Conservation (phyloP, 2,329 filamentous ascomycete species). For the Cytospora schulzeri region DNA sequence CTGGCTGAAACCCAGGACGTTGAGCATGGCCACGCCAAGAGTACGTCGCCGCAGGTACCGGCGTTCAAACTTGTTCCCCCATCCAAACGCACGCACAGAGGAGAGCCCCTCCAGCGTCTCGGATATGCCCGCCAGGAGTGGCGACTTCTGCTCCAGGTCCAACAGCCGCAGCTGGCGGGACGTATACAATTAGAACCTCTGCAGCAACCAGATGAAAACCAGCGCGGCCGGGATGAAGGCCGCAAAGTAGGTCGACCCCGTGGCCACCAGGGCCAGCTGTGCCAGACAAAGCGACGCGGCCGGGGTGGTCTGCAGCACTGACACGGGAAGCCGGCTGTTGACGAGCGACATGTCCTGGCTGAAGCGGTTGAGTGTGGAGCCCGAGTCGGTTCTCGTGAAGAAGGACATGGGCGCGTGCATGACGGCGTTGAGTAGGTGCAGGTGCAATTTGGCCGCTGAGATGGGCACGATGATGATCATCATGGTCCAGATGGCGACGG, state of each 20-base stretch:
- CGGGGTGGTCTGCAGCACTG: background rate
- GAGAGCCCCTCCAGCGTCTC: conserved; percentile 3
- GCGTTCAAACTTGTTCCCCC: background rate
- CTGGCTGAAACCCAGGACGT: conserved; percentile 52
- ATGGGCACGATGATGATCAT: background rate
- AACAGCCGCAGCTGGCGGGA: conserved; percentile 1
- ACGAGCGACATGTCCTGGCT: conserved; percentile 11
- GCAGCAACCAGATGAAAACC: background rate
- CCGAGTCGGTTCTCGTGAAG: background rate
- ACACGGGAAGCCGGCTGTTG: background rate
- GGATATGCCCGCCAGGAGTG: background rate
- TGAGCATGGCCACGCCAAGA: conserved; percentile 50
- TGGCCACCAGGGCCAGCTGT: background rate
- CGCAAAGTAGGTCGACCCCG: background rate
- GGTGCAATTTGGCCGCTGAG: conserved; percentile 1
- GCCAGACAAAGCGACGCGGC: background rate
- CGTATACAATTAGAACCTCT: background rate
- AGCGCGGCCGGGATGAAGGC: background rate
- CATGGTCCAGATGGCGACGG: background rate
- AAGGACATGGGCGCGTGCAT: conserved; percentile 1
- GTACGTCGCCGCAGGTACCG: conserved; percentile 24
- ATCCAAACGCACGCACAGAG: conserved; percentile 2
- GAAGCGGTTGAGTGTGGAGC: conserved; percentile 8
- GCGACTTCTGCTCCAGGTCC: background rate
- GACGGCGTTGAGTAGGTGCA: background rate